phyloP scores from a whole-genome alignment of 495 filamentous ascomycete species.

The Astrocystis sublimbata region DNA sequence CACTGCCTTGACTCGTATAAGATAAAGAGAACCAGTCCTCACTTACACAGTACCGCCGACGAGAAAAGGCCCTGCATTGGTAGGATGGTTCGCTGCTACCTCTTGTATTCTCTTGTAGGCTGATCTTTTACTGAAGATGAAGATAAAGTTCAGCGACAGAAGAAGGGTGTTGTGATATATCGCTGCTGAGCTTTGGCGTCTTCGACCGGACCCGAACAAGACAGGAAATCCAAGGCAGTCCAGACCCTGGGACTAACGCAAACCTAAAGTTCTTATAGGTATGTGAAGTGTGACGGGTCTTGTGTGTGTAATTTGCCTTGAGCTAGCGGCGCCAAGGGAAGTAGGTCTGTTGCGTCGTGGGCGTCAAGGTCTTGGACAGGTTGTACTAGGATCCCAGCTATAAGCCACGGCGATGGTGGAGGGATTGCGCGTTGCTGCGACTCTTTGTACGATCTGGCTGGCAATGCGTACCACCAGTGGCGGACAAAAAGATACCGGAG shows the following conservation, averaged over 20 bases:
- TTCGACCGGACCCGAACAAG: neutral
- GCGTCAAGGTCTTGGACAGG: neutral
- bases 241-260: neutral
- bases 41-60: constrained; percentile 29
- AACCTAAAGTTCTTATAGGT: neutral
- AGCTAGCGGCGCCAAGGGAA: constrained; percentile 8
- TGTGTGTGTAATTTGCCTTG: constrained; percentile 4
- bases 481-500: too few relatives aligned
- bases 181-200: neutral
- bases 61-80: constrained; percentile 8
- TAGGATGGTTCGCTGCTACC: neutral
- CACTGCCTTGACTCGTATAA: neutral
- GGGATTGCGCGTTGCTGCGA: constrained; percentile 13
- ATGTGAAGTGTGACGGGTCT: neutral
- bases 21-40: neutral
- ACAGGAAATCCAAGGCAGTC: constrained; percentile 8
- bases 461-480: neutral
- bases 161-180: neutral
- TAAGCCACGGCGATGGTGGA: neutral
- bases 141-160: neutral
- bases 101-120: neutral
- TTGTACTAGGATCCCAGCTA: neutral
- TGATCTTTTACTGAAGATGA: neutral
- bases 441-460: neutral
- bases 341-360: neutral